Evolutionary conservation across 208 protist species (phyloP).

Genomic region (Phytomonas sp.): DNA sequence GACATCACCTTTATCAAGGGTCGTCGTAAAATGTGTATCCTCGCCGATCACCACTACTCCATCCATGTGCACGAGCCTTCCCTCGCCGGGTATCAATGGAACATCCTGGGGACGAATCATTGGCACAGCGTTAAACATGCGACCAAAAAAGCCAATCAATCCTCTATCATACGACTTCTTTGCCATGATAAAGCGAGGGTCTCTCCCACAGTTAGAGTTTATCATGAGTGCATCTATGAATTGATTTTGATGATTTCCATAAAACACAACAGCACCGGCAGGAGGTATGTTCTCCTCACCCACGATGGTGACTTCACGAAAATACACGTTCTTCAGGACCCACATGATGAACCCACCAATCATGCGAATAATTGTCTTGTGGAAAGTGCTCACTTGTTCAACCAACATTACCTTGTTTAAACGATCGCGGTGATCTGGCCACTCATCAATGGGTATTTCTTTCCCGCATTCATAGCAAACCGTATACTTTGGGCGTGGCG

Average conservation of each 20-base stretch:
- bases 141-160: conserved; percentile 78
- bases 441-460: conserved; percentile 58
- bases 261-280: conserved; percentile 88
- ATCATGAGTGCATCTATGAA: conserved; percentile 91
- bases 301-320: conserved; percentile 86
- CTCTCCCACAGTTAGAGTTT: conserved; percentile 59
- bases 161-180: conserved; percentile 81
- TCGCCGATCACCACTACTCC: conserved; percentile 45
- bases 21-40: conserved; percentile 60
- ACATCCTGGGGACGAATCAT: conserved; percentile 91
- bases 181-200: conserved; percentile 90
- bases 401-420: conserved; percentile 49
- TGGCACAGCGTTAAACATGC: conserved; percentile 84
- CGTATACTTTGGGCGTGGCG: conserved; percentile 22
- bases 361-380: conserved; percentile 31
- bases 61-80: conserved; percentile 37
- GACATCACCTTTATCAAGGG: conserved; percentile 56
- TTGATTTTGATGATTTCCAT: conserved; percentile 92
- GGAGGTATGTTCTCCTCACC: conserved; percentile 83
- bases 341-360: conserved; percentile 85
- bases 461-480: conserved; percentile 53
- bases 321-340: conserved; percentile 86
- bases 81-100: conserved; percentile 41
- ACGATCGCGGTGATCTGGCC: conserved; percentile 69
- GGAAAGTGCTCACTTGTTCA: conserved; percentile 42